A percentile compares a stretch with the other conserved stretches of the same genome.
Evolutionary conservation across 768 basidiomycete species (phyloP).

Genomic region (Boletus tylopilopsis): DNA sequence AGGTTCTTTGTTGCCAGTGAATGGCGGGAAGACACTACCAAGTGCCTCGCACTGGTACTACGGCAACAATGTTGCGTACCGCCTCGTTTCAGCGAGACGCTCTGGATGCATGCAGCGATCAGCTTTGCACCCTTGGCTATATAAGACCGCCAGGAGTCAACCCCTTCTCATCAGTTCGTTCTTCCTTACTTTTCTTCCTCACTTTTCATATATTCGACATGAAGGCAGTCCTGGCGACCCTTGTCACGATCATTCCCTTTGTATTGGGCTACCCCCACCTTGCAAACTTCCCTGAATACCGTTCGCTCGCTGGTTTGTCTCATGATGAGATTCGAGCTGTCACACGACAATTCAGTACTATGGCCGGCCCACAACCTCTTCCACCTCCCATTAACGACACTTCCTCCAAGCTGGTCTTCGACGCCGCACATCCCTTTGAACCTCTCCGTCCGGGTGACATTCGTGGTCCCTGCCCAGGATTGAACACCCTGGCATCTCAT

Average conservation of each 20-base stretch:
- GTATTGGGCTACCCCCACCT: conserved; percentile 8
- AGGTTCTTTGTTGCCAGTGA: too few species aligned
- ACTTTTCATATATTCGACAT: too few species aligned
- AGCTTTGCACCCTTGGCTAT: too few species aligned
- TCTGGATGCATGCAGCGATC: too few species aligned
- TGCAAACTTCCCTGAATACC: conserved; percentile 11
- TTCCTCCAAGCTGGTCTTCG: conserved; percentile 10
- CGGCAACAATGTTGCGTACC: too few species aligned
- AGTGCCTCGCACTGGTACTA: too few species aligned
- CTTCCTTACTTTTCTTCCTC: too few species aligned
- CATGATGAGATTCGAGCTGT: conserved; percentile 10
- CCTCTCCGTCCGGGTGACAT: conserved; percentile 13
- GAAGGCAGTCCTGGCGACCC: background rate
- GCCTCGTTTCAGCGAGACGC: too few species aligned
- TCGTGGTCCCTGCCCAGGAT: conserved; percentile 20
- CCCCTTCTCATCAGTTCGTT: too few species aligned
- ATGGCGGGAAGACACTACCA: too few species aligned
- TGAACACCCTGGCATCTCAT: conserved; percentile 22
- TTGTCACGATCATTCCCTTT: background rate
- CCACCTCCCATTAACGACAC: conserved; percentile 17
- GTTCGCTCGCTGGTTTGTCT: conserved; percentile 18
- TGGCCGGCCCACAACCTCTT: conserved; percentile 14
- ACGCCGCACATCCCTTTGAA: conserved; percentile 8
- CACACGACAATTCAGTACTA: conserved; percentile 6
- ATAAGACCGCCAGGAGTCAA: too few species aligned